A percentile compares a stretch with the other conserved stretches of the same genome.
Conservation (phyloP, 2,329 filamentous ascomycete genomes). For the Diplodia scrobiculata region DNA sequence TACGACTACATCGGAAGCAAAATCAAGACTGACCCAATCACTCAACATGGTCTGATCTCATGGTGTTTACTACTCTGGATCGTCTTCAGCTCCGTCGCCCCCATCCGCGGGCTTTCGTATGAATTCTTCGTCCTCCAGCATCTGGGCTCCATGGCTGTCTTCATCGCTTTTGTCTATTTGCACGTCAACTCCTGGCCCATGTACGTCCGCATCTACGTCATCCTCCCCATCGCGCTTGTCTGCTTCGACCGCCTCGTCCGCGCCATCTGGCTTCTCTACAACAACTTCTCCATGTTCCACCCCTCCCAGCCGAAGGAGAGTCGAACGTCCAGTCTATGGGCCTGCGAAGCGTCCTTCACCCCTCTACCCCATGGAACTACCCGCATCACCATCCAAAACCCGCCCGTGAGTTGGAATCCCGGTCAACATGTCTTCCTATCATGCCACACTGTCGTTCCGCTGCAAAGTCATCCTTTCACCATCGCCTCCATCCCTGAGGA, state of each 20-base stretch:
- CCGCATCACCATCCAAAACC: slow-evolving; percentile 58
- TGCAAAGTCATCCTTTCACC: slow-evolving; percentile 67
- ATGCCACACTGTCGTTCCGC: slow-evolving; percentile 58
- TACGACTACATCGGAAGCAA: slow-evolving; percentile 62
- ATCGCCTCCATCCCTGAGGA: slow-evolving; percentile 61
- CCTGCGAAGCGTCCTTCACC: slow-evolving; percentile 46
- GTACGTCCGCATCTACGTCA: slow-evolving; percentile 63
- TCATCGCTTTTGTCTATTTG: slow-evolving; percentile 64
- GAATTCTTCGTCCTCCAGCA: slow-evolving; percentile 72
- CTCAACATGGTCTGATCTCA: slow-evolving; percentile 67
- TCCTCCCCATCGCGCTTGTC: slow-evolving; percentile 65
- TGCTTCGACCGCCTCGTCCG: slow-evolving; percentile 64
- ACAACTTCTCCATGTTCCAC: slow-evolving; percentile 47
- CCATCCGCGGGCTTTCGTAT: slow-evolving; percentile 66
- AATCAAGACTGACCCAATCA: slow-evolving; percentile 63
- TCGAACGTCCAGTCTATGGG: slow-evolving; percentile 39
- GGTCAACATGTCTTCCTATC: slow-evolving; percentile 66
- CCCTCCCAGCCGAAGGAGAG: slow-evolving; percentile 39
- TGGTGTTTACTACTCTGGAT: slow-evolving; percentile 70
- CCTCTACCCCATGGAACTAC: slow-evolving; percentile 59
- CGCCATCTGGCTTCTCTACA: slow-evolving; percentile 41
- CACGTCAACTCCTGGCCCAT: slow-evolving; percentile 57
- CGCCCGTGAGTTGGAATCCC: slow-evolving; percentile 60
- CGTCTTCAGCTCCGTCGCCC: slow-evolving; percentile 63
- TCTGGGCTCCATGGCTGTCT: slow-evolving; percentile 61